A percentile compares a stretch with the other conserved stretches of the same genome.
Evolutionary conservation across 805 yeast species (phyloP).

Genomic region (Cyberlindnera bimundalis): DNA sequence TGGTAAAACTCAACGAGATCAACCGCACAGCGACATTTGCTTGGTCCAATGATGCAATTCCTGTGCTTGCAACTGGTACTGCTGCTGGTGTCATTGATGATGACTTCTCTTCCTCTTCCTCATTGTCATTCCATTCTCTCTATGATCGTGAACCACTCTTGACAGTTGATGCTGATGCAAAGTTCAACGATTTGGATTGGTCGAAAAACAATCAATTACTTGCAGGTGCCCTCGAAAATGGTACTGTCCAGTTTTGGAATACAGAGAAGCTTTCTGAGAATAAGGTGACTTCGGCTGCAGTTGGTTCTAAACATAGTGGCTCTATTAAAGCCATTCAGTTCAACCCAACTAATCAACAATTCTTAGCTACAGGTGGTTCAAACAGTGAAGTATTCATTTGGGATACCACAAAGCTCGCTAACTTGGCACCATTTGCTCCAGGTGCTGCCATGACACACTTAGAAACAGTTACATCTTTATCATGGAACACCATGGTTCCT

Average conservation of each 20-base stretch:
- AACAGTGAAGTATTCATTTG: conserved; percentile 86
- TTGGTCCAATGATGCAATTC: conserved; percentile 79
- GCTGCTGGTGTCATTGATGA: conserved; percentile 96
- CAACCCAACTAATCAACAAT: conserved; percentile 67
- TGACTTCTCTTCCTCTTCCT: conserved; percentile 73
- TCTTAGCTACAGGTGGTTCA: conserved; percentile 84
- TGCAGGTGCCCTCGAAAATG: conserved; percentile 90
- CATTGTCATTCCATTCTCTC: conserved; percentile 78
- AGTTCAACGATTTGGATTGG: conserved; percentile 85
- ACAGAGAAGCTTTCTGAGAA: conserved; percentile 43
- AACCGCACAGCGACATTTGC: conserved; percentile 91
- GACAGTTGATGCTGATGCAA: conserved; percentile 47
- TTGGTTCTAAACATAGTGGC: conserved; percentile 58
- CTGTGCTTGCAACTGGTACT: conserved; percentile 84
- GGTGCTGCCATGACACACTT: conserved; percentile 75
- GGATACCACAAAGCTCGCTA: conserved; percentile 71
- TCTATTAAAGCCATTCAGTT: conserved; percentile 72
- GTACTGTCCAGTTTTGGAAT: conserved; percentile 76
- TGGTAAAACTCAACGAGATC: conserved; percentile 85
- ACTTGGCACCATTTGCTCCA: conserved; percentile 51
- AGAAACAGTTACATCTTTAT: conserved; percentile 74
- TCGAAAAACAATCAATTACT: conserved; percentile 59
- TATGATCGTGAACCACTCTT: conserved; percentile 38
- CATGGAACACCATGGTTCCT: conserved; percentile 83
- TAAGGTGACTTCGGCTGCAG: conserved; percentile 48